Percentiles rank a stretch among this genome's conserved stretches.
These are phyloP conservation scores for Fusarium scirpi DNA, from an alignment of 2,329 filamentous ascomycete genomes.

Conservation along the genomic window DNA sequence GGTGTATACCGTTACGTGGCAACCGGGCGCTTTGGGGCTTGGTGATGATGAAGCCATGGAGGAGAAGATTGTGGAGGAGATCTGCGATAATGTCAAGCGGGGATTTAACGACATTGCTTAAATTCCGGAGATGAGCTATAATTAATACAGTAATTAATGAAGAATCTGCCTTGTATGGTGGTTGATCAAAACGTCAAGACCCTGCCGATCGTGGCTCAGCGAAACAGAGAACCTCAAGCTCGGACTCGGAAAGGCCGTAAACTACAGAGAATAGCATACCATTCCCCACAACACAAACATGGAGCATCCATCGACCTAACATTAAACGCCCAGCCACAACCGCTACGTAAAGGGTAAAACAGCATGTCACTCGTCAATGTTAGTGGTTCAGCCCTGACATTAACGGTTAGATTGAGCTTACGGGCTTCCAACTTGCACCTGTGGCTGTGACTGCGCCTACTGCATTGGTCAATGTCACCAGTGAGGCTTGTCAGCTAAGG, in stretches of 20 bases:
- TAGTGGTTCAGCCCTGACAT: conserved; percentile 31
- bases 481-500: conserved; percentile 42
- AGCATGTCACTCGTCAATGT: conserved; percentile 29
- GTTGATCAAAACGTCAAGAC: background rate
- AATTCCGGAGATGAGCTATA: background rate
- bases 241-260: conserved; percentile 12
- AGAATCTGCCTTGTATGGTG: conserved; percentile 15
- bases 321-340: background rate
- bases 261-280: background rate
- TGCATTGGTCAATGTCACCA: conserved; percentile 20
- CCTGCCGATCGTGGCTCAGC: conserved; percentile 29
- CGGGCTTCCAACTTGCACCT: conserved; percentile 22
- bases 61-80: conserved; percentile 32
- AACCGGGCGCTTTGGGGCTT: conserved; percentile 40
- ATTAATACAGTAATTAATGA: background rate
- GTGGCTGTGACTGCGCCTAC: conserved; percentile 42
- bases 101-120: conserved; percentile 33
- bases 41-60: conserved; percentile 30
- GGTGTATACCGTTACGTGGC: conserved; percentile 45
- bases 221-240: background rate
- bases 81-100: conserved; percentile 27
- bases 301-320: background rate
- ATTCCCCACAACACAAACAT: conserved; percentile 11
- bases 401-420: conserved; percentile 27
- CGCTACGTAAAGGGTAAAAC: background rate